Base-by-base conservation (phyloP, 768 basidiomycete species). In the Cystofilobasidium ferigula region DNA sequence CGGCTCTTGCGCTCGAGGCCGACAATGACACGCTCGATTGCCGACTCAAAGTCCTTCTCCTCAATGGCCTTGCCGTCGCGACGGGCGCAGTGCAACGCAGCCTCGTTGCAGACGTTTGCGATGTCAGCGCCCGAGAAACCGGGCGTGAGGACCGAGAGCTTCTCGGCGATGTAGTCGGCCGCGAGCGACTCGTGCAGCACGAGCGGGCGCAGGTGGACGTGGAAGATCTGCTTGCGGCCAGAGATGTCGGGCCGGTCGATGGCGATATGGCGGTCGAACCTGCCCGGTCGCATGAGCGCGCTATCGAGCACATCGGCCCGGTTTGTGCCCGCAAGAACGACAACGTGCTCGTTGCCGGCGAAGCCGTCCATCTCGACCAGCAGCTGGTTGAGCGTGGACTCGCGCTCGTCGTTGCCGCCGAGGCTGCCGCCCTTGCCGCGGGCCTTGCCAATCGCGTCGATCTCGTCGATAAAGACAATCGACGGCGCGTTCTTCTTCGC, bases 341-440 rank as follows among this genome's bases (percentile, higher is more conserved):
- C 94, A 67, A 99, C 85, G 72, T 98, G 91, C 74, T 98, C 92
- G 69, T 87, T 84, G n/a, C 92, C 94, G 43, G 88, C 87, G 77
- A 99, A 99, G 32, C 95, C 95, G 75, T 99, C 95, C 95, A 99
- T 98, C 79, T 99, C 94, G 62, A 98, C 95, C 68, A 99, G 80
- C 16, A 99, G 81, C 77, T 99, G 94, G 75, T 98, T 98, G 66
- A 99, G 83, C 34, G 95, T 99, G 0, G 88, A 89, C 77, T 99
- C 95, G 35, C 95, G 85, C 76, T 99, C 95, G 74, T 98, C 94
- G 77, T 98, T 97, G 7, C 94, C 90, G 38, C 94, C 91, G 60
- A 89, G 84, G 69, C 83, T 84, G 30, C 87, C 83, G 28, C 82
- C 80, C 74, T 85, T 86, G 57, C 83, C 87, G 73, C 95, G 83